Evolutionary conservation across 805 yeast species (phyloP), one percentile per base, ranked within the genome.

Genomic region (Ogataea parapolymorpha): DNA sequence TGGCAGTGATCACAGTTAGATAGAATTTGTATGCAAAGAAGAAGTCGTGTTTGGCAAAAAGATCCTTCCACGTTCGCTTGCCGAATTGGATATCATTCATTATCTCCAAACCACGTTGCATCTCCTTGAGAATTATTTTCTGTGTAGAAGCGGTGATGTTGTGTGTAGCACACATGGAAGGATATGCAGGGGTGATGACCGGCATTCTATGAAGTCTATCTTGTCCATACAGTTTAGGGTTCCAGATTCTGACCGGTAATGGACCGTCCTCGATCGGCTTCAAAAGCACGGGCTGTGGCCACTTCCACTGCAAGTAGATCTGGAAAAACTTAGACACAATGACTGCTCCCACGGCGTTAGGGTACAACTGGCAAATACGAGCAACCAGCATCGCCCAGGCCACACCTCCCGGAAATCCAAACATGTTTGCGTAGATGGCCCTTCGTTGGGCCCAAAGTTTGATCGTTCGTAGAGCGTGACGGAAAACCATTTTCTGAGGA

Each of bases 301-400:
- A 93, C 54, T 79, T 80, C 99, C 99, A 93, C 59, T 87, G 79
- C 1, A 88, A 66, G 52, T 87, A 76, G 47, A 93, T 88, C 49
- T 79, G 77, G 66, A 93, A 93, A 60, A 93, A 93, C 58, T 89
- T 85, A 44, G 83, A 79, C n/a, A 93, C 82, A 38, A 93, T 84
- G 2, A 85, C 88, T 0, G 98, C 87, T 46, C 96, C 82, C 10
- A 89, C 95, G 0, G 98, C 95, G 63, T 91, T 91, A 8, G 99
- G 99, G 60, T 91, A 93, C 37, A 93, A 67, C 62, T 93, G 99
- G 63, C 99, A 93, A 22, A 93, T 88, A 54, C 99, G 74, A 1
- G 98, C 99, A n/a, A 90, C 97, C 29, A 93, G 64, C 97, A 93
- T 93, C 1, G 99, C 99, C 99, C 99, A 93, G 1, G 99, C 99